phyloP scores from a whole-genome alignment of 2,329 filamentous ascomycete species.

The Laburnicola sp. region DNA sequence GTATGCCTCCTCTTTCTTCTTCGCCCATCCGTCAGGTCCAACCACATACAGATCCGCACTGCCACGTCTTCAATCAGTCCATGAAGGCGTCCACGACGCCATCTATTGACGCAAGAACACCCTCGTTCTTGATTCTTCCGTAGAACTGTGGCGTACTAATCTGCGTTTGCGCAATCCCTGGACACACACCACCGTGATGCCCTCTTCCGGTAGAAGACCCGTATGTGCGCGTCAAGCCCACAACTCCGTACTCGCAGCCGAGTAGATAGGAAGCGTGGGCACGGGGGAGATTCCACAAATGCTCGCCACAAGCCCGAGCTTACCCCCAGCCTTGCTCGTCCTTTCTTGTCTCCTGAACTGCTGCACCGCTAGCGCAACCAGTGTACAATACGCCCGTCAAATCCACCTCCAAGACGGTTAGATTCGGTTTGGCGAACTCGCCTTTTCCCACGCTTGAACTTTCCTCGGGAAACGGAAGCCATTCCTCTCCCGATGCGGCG shows the following conservation, averaged over 20 bases:
- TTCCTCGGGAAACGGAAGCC: conserved; percentile 29
- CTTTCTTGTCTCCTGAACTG: conserved; percentile 49
- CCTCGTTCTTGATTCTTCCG: conserved; percentile 38
- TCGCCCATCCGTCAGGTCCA: conserved; percentile 39
- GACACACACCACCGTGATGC: conserved; percentile 50
- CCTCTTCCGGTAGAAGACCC: conserved; percentile 46
- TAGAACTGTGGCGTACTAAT: conserved; percentile 47
- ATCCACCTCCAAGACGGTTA: conserved; percentile 47
- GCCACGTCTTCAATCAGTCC: conserved; percentile 35
- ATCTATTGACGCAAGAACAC: conserved; percentile 47
- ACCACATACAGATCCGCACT: conserved; percentile 50
- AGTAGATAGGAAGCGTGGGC: conserved; percentile 49
- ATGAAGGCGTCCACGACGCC: conserved; percentile 48
- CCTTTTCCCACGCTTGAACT: conserved; percentile 19
- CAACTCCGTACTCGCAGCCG: conserved; percentile 47
- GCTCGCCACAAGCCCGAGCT: conserved; percentile 44
- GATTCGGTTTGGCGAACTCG: conserved; percentile 45
- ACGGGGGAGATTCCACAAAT: conserved; percentile 50
- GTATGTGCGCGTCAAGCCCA: conserved; percentile 47
- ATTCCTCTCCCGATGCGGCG: conserved; percentile 48
- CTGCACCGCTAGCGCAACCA: conserved; percentile 47
- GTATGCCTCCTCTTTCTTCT: conserved; percentile 1
- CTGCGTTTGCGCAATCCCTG: conserved; percentile 47
- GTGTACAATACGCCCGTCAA: conserved; percentile 51
- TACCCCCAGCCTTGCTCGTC: conserved; percentile 42